These are phyloP conservation scores for Cetraspora pellucida DNA, from an alignment of 192 early-diverging fungal genomes.

Conservation along the genomic window DNA sequence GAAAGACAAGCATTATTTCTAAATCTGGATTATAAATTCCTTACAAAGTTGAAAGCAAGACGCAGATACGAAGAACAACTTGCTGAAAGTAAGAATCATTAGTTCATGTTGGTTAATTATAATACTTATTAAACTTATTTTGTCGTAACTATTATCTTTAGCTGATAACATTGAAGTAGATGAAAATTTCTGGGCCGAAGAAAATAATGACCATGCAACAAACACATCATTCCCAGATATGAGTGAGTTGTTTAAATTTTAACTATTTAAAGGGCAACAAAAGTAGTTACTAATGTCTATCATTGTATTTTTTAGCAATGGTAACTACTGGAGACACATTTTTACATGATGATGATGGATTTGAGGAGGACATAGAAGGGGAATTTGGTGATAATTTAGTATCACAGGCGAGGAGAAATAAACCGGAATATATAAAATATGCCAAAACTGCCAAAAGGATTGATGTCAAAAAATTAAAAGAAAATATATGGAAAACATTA, in stretches of 20 bases:
- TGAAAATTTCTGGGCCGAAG: conserved; percentile 21
- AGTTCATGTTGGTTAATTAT: not conserved
- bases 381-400: conserved; percentile 53
- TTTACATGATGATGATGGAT: conserved; percentile 29
- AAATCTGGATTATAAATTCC: not conserved
- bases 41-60: not conserved
- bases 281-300: not conserved
- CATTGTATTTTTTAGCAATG: not conserved
- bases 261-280: not conserved
- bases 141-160: not conserved
- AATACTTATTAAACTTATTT: not conserved
- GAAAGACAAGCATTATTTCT: not conserved
- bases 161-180: not conserved
- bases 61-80: not conserved
- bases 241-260: conserved; percentile 1
- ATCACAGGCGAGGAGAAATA: conserved; percentile 65
- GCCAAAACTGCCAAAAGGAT: conserved; percentile 89
- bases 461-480: conserved; percentile 94
- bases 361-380: conserved; percentile 40
- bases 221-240: conserved; percentile 4
- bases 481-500: conserved; percentile 91
- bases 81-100: not conserved
- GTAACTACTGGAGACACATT: not conserved
- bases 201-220: not conserved
- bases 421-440: conserved; percentile 75